Evolutionary conservation across 2,329 filamentous ascomycete genomes (phyloP), one percentile per base, ranked within the genome.

Genomic region (Scedosporium dehoogii): DNA sequence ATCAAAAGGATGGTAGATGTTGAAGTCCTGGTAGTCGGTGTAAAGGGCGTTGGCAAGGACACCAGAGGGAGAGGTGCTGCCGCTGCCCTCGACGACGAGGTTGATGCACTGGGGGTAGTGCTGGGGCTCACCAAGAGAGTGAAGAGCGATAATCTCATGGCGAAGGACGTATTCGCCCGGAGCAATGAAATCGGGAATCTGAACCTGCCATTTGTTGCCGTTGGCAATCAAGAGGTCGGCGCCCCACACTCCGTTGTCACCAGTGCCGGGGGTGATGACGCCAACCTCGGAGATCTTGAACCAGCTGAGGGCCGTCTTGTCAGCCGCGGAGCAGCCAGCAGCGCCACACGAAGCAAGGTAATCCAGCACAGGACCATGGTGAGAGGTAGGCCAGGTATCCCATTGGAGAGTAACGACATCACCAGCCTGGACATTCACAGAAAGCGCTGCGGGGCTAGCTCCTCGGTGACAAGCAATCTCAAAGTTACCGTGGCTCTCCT

Each of bases 341-440:
- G 64, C 64, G 57, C 78, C 75, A 72, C 80, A 82, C 65, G 79
- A 76, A 63, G 85, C 85, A 44, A 87, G 74, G 75, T 86, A 86
- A 70, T 80, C 80, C 66, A 86, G 77, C 66, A 86, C 78, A n/a
- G 84, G 84, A 2, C 84, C 84, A 66, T 85, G 78, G 75, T 90
- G 80, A 62, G 78, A 81, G 6, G 81, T 76, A 16, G 86, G 85
- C 87, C 86, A 89, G 16, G 75, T 75, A 63, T 78, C 82, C 87
- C 86, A 89, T 68, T 84, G 78, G 57, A 89, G 73, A 64, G 81
- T 75, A 66, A 89, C 71, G 6, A 76, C 77, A 65, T 77, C 76
- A 64, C 87, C 87, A n/a, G 86, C 87, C n/a, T 78, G 75, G 44
- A 88, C 80, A 1, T 68, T 67, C 41, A 76, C 73, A 18, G 74